Percentiles rank a stretch among this genome's conserved stretches.
These are phyloP conservation scores for Byssothecium circinans DNA, from an alignment of 2,329 filamentous ascomycete genomes.

Conservation along the genomic window DNA sequence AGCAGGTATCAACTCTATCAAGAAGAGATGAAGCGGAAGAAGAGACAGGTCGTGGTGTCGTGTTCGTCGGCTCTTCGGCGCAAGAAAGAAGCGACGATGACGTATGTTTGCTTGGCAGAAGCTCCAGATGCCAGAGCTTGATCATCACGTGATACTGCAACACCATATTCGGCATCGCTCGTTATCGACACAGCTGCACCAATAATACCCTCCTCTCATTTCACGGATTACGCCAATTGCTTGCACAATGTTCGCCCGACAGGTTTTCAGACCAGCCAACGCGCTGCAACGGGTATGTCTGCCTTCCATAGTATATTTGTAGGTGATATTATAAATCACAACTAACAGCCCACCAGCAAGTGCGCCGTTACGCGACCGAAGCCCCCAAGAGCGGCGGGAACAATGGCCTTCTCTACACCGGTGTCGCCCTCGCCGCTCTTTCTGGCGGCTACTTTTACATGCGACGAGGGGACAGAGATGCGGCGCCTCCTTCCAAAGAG, in stretches of 20 bases:
- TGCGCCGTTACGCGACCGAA: constrained; percentile 73
- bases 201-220: background rate
- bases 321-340: constrained; percentile 3
- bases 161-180: constrained; percentile 4
- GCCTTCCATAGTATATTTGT: no score
- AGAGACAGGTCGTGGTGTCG: constrained; percentile 9
- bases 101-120: constrained; percentile 31
- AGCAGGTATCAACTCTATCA: no score
- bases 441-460: constrained; percentile 58
- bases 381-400: constrained; percentile 55
- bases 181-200: no score
- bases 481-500: constrained; percentile 35
- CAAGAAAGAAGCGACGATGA: constrained; percentile 17
- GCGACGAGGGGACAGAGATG: constrained; percentile 35
- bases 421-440: constrained; percentile 59
- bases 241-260: constrained; percentile 48
- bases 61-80: background rate
- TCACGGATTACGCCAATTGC: constrained; percentile 25
- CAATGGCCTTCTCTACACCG: constrained; percentile 57
- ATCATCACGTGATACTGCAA: constrained; percentile 3
- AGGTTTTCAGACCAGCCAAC: constrained; percentile 47
- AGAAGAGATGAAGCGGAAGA: no score
- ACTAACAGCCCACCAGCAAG: constrained; percentile 52
- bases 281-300: constrained; percentile 44
- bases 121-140: constrained; percentile 10